A percentile compares a stretch with the other conserved stretches of the same genome.
Conservation (phyloP, 2,329 filamentous ascomycete species). For the Magnaporthiopsis incrustans region DNA sequence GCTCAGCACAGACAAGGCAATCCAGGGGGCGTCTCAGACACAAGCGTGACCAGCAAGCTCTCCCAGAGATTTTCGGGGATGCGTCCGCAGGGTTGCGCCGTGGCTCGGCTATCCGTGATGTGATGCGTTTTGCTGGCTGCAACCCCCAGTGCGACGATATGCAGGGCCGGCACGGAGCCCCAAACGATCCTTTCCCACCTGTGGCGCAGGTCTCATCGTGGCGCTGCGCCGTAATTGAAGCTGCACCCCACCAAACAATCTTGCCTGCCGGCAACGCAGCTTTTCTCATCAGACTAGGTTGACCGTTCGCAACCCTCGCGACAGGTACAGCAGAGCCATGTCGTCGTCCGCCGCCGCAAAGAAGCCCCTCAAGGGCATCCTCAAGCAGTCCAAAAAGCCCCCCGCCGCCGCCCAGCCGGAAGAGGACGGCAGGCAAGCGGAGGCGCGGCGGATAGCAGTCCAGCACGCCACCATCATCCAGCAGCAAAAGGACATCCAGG, state of each 20-base stretch:
- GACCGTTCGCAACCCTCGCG: no score
- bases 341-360: constrained; percentile 19
- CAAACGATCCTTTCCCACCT: not conserved
- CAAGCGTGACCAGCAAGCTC: not conserved
- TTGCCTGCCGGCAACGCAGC: not conserved
- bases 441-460: constrained; percentile 58
- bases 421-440: constrained; percentile 24
- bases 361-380: constrained; percentile 44
- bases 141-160: not conserved
- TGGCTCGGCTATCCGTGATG: not conserved
- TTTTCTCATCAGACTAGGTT: no score
- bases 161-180: not conserved
- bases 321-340: constrained; percentile 29
- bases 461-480: constrained; percentile 79
- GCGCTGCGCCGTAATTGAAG: not conserved
- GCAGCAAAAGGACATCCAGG: constrained; percentile 70
- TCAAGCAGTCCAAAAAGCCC: constrained; percentile 49
- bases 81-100: not conserved
- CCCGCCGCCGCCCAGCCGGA: constrained; percentile 30
- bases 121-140: not conserved
- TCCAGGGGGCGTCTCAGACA: not conserved
- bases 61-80: not conserved
- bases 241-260: not conserved
- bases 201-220: not conserved
- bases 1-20: not conserved